phyloP scores from a whole-genome alignment of 441 rosid genomes.

The Flueggea neowawraea region DNA sequence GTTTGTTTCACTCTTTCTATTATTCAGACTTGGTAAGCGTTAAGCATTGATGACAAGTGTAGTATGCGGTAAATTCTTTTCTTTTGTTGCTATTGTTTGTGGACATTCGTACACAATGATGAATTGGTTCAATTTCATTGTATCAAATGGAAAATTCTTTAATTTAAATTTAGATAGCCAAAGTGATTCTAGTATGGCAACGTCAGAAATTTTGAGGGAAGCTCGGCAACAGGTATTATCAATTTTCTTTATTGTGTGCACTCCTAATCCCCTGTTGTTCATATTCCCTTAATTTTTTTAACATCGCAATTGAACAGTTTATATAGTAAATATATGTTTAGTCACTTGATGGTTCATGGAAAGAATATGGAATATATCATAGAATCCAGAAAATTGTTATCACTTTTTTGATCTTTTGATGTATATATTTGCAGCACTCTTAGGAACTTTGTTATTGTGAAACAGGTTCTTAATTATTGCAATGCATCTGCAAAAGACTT shows the following conservation, averaged over 20 bases:
- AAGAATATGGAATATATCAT: no score
- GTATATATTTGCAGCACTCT: background rate
- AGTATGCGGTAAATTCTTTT: background rate
- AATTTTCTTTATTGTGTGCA: conserved; percentile 8
- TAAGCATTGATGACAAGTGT: no score
- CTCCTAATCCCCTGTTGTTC: no score
- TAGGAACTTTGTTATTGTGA: background rate
- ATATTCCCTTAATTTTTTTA: no score
- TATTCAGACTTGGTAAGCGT: no score
- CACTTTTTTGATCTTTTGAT: background rate
- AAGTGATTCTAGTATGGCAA: conserved; percentile 66
- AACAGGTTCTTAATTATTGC: conserved; percentile 80
- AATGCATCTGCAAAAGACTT: conserved; percentile 88
- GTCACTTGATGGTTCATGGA: no score
- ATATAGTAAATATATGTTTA: no score
- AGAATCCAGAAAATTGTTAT: no score
- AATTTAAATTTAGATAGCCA: conserved; percentile 67
- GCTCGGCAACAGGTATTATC: conserved; percentile 75
- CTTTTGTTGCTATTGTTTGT: background rate
- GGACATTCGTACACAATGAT: background rate
- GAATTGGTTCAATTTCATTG: conserved; percentile 1
- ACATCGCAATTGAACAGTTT: no score
- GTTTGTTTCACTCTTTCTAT: no score
- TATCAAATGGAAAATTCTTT: conserved; percentile 30
- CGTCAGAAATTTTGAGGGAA: conserved; percentile 57